Evolutionary conservation across 2,329 filamentous ascomycete genomes (phyloP), one percentile per base, ranked within the genome.

Genomic region (Diaporthe ilicicola): DNA sequence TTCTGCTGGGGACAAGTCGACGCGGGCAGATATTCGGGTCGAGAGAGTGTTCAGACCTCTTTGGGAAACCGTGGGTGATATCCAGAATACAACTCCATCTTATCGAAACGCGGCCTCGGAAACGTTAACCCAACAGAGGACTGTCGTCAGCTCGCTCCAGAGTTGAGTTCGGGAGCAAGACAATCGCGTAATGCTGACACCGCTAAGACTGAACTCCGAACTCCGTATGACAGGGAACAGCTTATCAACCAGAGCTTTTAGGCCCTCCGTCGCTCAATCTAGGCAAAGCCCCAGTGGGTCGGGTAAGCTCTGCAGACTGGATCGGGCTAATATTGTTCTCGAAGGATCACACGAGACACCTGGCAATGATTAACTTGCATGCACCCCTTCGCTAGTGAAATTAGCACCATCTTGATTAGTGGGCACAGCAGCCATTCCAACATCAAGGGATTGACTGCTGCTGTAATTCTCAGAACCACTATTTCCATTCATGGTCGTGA

Each of bases 151-250:
- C 10, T n/a, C 53, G 32, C 32, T 32, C 37, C 22, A 32, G 19
- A 48, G 17, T 24, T 34, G 44, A 48, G 22, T 19, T n/a, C n/a
- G n/a, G n/a, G 22, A 5, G 29, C n/a, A 37, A 27, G n/a, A 9
- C 48, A 2, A 48, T 62, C 29, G 59, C 27, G 59, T 13, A 34
- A 19, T 34, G 42, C 42, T 62, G 42, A 62, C 42, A 44, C n/a
- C 27, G 42, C 29, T 44, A 22, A 13, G n/a, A 24, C n/a, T 39
- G 59, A 62, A 48, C n/a, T 62, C 59, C 59, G 59, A 62, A 46
- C 39, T 62, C 56, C 56, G 32, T 46, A 32, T 15, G 4, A 8
- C 19, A 24, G 6, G 42, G 24, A 17, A 7, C 29, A 17, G 27
- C 59, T 62, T 62, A 62, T 62, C 56, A 48, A 34, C 19, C n/a